Base-by-base conservation (phyloP, 2,329 filamentous ascomycete species). In the Trichoderma cornu-damae region DNA sequence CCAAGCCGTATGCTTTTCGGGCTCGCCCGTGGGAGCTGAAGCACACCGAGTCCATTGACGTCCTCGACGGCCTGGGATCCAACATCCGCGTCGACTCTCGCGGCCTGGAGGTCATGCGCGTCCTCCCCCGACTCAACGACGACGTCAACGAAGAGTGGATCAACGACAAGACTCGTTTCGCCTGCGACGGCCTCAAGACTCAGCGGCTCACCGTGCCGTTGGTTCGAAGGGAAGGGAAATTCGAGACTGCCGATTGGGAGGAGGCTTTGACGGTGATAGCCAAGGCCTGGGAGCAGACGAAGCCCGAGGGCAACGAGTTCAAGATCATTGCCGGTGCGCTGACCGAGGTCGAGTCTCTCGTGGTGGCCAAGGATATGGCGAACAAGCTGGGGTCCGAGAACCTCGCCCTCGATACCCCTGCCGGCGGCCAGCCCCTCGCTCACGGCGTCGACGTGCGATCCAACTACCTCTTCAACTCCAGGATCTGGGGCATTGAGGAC, bases 131-230 rank as follows among this genome's bases (percentile, higher is more conserved):
- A 67, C 81, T 99, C 61, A 99, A 99, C 72, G 94, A 99, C 70
- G 92, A 97, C 67, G 85, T 99, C 67, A 99, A 99, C 73, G 94
- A 99, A 78, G 94, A 99, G 75, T 99, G 94, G 94, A 97, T 99
- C 73, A 94, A 97, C 75, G 94, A 99, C 79, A 99, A 97, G 82
- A 87, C 90, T 38, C 86, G 94, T 63, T 99, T 97, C 72, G 93
- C 94, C 40, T 96, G 92, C 72, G 94, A 99, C 72, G 94, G 94
- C 49, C 81, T 99, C 64, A 96, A 92, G 83, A 97, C 93, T 46
- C 94, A 99, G 76, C 85, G 94, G 69, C 80, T 99, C 57, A 97
- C 94, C 34, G 94, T 93, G 64, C 94, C 94, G 40, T 77, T 99
- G 62, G 86, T 96, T 67, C 89, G 92, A 65, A 86, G 87, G 58